Conservation (phyloP, 2,329 filamentous ascomycete genomes). For the Monosporascus sp. region DNA sequence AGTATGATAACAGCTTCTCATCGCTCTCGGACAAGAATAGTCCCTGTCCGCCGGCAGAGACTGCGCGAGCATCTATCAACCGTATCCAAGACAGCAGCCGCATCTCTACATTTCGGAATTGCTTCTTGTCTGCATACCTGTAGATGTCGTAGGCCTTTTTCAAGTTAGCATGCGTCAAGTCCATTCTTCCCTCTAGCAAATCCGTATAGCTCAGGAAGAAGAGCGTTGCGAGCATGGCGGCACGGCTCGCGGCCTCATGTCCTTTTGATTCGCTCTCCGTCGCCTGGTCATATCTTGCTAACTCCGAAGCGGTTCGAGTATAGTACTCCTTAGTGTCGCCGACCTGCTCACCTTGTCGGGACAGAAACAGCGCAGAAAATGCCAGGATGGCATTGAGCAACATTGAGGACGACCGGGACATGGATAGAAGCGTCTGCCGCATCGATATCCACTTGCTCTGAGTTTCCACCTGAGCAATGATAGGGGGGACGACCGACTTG, state of each 20-base stretch:
- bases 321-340: constrained; percentile 33
- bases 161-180: constrained; percentile 43
- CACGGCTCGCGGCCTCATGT: constrained; percentile 5
- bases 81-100: constrained; percentile 50
- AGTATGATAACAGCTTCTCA: constrained; percentile 38
- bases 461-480: constrained; percentile 47
- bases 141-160: constrained; percentile 44
- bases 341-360: constrained; percentile 27
- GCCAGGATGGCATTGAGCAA: constrained; percentile 43
- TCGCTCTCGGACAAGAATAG: constrained; percentile 45
- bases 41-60: constrained; percentile 51
- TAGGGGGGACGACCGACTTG: constrained; percentile 43
- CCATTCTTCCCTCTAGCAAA: constrained; percentile 36
- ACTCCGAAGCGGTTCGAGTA: constrained; percentile 29
- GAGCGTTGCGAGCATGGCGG: constrained; percentile 39
- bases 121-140: constrained; percentile 31
- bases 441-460: constrained; percentile 46
- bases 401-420: constrained; percentile 41
- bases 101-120: constrained; percentile 35
- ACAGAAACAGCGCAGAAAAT: constrained; percentile 42
- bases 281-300: constrained; percentile 17
- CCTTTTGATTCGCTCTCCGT: constrained; percentile 18
- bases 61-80: constrained; percentile 48
- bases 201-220: constrained; percentile 52
- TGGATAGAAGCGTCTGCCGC: constrained; percentile 40